Evolutionary conservation across 331 rosid species (phyloP).

Genomic region (Acacia pycnantha): DNA sequence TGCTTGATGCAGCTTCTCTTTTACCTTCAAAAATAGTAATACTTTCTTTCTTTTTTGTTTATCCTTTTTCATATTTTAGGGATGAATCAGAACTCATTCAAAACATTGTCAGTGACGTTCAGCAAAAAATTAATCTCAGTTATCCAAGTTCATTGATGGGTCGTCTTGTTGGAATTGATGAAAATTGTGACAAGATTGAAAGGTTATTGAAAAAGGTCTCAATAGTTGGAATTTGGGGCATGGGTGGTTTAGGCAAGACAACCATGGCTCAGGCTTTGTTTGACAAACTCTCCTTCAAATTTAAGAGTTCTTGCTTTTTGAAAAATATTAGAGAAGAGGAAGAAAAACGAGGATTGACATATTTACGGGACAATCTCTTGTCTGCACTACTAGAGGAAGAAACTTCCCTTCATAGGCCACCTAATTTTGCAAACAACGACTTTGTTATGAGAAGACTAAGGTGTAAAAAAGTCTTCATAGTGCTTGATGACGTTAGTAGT

Average conservation of each 20-base stretch:
- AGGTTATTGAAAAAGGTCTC: neutral
- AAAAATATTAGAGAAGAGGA: constrained; percentile 20
- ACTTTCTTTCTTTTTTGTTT: neutral
- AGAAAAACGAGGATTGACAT: neutral
- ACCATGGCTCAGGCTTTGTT: constrained; percentile 17
- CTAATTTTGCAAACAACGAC: neutral
- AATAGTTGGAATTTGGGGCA: constrained; percentile 30
- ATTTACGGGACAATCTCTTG: neutral
- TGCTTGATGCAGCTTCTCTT: neutral
- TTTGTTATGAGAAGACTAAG: neutral
- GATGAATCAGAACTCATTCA: constrained; percentile 19
- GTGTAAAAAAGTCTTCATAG: neutral
- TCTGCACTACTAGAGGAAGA: neutral
- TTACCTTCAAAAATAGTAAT: neutral
- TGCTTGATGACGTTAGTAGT: constrained; percentile 35
- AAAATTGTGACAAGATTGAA: neutral
- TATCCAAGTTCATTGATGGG: neutral
- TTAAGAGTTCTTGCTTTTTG: constrained; percentile 17
- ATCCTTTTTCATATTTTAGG: neutral
- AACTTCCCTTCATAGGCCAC: neutral
- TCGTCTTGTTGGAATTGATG: constrained; percentile 8
- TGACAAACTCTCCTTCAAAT: neutral
- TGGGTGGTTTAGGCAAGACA: constrained; percentile 29
- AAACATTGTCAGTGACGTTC: neutral
- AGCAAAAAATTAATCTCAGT: neutral